phyloP scores from a whole-genome alignment of 306 rosid genomes.

The Cicer arietinum region DNA sequence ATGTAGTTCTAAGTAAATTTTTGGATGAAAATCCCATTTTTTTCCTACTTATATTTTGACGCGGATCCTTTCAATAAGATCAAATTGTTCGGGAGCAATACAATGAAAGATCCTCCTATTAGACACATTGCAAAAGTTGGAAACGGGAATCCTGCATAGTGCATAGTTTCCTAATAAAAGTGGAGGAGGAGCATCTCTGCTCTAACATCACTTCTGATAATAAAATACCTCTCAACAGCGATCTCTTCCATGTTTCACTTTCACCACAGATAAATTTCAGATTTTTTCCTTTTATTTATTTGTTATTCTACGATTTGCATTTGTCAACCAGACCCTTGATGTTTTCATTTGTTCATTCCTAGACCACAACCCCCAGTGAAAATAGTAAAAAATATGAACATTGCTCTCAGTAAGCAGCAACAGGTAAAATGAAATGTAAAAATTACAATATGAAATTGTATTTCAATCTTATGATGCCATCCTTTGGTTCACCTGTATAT shows the following conservation, averaged over 20 bases:
- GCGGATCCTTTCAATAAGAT: background rate
- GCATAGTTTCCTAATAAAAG: no score
- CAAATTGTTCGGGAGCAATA: background rate
- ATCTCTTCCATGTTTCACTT: no score
- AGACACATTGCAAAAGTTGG: background rate
- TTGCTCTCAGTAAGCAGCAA: background rate
- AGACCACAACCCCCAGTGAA: slow-evolving; percentile 4
- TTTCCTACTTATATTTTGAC: background rate
- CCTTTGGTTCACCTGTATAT: slow-evolving; percentile 51
- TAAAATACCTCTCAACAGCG: no score
- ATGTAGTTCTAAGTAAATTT: no score
- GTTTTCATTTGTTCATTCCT: background rate
- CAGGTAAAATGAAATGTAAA: slow-evolving; percentile 37
- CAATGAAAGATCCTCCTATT: background rate
- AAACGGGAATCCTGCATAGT: no score
- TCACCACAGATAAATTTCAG: no score
- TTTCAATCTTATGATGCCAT: slow-evolving; percentile 44
- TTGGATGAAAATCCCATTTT: no score
- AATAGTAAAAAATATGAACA: slow-evolving; percentile 25
- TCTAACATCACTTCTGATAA: no score
- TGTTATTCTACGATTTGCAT: no score
- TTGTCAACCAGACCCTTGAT: no score
- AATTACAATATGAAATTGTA: slow-evolving; percentile 32
- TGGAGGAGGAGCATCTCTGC: no score
- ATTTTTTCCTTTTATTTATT: no score